Evolutionary conservation across 306 rosid species (phyloP), one percentile per base, ranked within the genome.

Genomic region (Gastrolobium villosum): DNA sequence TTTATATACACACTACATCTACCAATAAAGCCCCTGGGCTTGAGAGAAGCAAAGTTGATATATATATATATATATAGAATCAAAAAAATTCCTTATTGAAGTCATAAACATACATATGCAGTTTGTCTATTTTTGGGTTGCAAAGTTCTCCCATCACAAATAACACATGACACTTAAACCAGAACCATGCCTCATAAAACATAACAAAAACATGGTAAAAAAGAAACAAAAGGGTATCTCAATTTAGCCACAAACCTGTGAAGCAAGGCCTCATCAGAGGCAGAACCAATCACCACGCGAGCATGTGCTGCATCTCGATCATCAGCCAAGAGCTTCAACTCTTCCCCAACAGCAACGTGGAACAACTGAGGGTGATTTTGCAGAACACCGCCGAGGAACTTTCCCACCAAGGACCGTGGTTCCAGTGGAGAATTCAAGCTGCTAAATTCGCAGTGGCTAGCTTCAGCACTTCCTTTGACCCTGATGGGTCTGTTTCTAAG

Each of bases 291-390:
- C 0, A 70, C 4, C 96, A 85, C 79, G 30, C 97, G 98, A 75
- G 84, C 48, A 49, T 72, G 61, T 0, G 98, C 97, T 0, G 72
- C 89, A 62, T 86, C 88, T 15, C 96, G 94, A 35, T 91, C 93
- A 79, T 89, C 87, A 3, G 90, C 85, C 88, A 96, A 76, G 52
- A 81, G 87, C 63, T 87, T 88, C 6, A 96, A 82, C 78, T 93
- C 94, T 45, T 96, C 92, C 8, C 80, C 85, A 6, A 88, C 98
- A 0, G 97, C 88, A 32, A 90, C 84, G 55, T 90, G 93, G 60
- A 96, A 96, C 80, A 96, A 63, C 78, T 85, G 93, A 11, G 90
- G 87, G n/a, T 93, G 97, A 57, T 96, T 93, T 83, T 89, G 99
- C 77, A 96, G 45, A 2, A 96, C 98, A 3, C 88, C 59, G 45